phyloP scores from a whole-genome alignment of 179 eudicot genomes.

The Actinidia polygama region DNA sequence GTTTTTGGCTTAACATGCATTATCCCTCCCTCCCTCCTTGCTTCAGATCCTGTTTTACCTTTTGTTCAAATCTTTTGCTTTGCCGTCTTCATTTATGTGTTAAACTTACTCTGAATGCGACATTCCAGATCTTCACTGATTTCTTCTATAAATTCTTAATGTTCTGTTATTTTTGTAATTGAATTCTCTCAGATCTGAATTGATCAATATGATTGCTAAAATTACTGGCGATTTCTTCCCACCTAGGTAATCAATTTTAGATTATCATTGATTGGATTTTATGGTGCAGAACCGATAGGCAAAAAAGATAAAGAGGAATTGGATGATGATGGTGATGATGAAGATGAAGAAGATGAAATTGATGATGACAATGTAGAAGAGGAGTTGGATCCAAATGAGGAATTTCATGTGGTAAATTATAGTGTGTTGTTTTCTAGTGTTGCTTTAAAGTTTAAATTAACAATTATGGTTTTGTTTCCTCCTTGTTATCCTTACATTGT shows the following conservation, averaged over 20 bases:
- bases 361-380: constrained; percentile 70
- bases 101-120: background rate
- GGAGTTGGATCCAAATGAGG: constrained; percentile 66
- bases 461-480: background rate
- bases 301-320: constrained; percentile 58
- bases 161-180: background rate
- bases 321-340: constrained; percentile 49
- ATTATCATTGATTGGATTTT: constrained; percentile 11
- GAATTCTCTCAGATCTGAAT: background rate
- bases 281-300: constrained; percentile 43
- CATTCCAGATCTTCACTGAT: background rate
- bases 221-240: background rate
- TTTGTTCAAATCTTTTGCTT: background rate
- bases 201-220: too few species aligned
- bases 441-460: background rate
- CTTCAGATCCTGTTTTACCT: background rate
- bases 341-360: constrained; percentile 56
- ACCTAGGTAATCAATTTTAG: background rate
- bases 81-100: background rate
- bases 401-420: constrained; percentile 41
- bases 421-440: background rate
- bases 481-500: background rate
- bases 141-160: background rate
- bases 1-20: background rate
- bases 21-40: constrained; percentile 7